These are phyloP conservation scores for Auriscalpium orientale DNA, from an alignment of 768 basidiomycete species.

Conservation along the genomic window DNA sequence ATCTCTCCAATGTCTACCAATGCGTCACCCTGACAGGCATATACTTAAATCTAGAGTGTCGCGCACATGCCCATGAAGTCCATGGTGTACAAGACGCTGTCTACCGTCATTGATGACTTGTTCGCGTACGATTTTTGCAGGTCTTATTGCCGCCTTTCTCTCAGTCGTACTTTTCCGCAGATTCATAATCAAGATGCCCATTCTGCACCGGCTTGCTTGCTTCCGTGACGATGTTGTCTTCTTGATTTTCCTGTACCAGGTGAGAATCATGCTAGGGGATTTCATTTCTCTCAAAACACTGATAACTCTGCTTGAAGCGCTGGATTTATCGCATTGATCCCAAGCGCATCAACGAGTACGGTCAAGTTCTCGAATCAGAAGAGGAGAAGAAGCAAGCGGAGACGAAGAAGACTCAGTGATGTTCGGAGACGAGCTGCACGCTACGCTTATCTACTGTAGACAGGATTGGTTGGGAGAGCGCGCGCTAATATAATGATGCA, in stretches of 20 bases:
- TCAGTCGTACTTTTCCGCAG: slow-evolving; percentile 29
- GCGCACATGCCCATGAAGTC: slow-evolving; percentile 99
- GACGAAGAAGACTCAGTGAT: slow-evolving; percentile 29
- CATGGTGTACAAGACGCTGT: slow-evolving; percentile 92
- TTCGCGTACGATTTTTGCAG: slow-evolving; percentile 55
- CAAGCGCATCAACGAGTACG: slow-evolving; percentile 93
- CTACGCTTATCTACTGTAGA: too few species aligned
- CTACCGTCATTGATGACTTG: slow-evolving; percentile 87
- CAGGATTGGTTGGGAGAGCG: neutral
- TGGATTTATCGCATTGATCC: slow-evolving; percentile 98
- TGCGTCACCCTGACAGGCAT: neutral
- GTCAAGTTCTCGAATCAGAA: slow-evolving; percentile 65
- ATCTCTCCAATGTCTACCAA: neutral
- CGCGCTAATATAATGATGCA: too few species aligned
- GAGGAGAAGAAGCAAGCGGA: slow-evolving; percentile 23
- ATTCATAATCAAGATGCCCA: slow-evolving; percentile 96
- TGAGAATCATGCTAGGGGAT: slow-evolving; percentile 25
- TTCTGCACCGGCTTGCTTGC: slow-evolving; percentile 84
- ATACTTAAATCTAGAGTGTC: slow-evolving; percentile 53
- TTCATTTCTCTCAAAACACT: neutral
- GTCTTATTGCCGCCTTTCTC: slow-evolving; percentile 3
- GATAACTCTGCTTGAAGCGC: slow-evolving; percentile 42
- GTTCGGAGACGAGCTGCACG: neutral
- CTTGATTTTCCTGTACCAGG: slow-evolving; percentile 89
- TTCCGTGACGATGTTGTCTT: slow-evolving; percentile 91